Evolutionary conservation across 2,329 filamentous ascomycete species (phyloP).

Genomic region (Paecilomyces sp.): DNA sequence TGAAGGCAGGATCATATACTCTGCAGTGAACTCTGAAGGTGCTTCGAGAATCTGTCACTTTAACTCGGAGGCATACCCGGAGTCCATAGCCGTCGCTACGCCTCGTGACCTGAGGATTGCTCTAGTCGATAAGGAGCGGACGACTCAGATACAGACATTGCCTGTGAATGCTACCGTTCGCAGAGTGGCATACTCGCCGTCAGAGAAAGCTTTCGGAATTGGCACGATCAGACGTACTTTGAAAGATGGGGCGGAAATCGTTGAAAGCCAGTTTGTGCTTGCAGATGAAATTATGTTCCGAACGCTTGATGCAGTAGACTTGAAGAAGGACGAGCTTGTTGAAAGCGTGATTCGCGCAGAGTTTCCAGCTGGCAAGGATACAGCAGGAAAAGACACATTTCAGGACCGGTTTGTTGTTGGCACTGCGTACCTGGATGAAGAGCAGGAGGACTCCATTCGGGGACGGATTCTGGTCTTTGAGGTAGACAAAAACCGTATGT

Average conservation of each 20-base stretch:
- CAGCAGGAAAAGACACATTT: constrained; percentile 42
- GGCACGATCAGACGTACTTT: constrained; percentile 76
- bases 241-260: constrained; percentile 61
- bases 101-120: constrained; percentile 70
- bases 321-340: constrained; percentile 66
- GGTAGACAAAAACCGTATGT: constrained; percentile 60
- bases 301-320: constrained; percentile 61
- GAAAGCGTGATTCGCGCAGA: constrained; percentile 77
- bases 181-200: constrained; percentile 75
- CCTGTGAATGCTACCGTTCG: constrained; percentile 76
- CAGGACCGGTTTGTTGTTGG: constrained; percentile 83
- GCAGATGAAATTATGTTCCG: constrained; percentile 88
- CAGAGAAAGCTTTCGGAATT: constrained; percentile 73
- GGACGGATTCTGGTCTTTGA: constrained; percentile 83
- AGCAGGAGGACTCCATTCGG: constrained; percentile 48
- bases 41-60: constrained; percentile 77
- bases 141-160: constrained; percentile 80
- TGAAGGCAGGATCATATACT: constrained; percentile 84
- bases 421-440: constrained; percentile 67
- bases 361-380: constrained; percentile 54
- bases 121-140: constrained; percentile 71
- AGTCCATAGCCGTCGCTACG: constrained; percentile 74
- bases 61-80: constrained; percentile 71
- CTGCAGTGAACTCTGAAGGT: constrained; percentile 83
- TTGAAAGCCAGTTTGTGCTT: constrained; percentile 75